Conservation (phyloP, 2,329 filamentous ascomycete species). For the Colletotrichum abscissum region DNA sequence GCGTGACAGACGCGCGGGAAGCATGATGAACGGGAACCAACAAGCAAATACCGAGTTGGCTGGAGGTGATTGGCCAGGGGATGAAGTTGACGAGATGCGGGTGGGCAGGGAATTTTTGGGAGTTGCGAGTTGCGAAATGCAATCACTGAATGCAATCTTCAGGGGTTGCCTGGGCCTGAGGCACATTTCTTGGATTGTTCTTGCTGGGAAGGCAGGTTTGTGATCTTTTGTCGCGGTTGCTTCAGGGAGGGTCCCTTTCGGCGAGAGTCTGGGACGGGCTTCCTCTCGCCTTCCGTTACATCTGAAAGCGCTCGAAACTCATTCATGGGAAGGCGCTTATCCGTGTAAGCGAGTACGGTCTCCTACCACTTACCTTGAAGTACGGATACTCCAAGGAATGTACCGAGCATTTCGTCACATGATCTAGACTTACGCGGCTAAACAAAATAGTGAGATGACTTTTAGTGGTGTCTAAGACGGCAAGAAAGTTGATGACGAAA, state of each 20-base stretch:
- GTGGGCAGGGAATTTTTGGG: background rate
- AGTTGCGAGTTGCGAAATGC: background rate
- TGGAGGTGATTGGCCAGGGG: conserved; percentile 6
- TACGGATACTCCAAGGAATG: background rate
- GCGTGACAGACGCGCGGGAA: conserved; percentile 23
- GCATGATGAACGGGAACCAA: background rate
- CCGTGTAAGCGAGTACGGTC: background rate
- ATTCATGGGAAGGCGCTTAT: background rate
- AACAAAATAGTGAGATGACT: background rate
- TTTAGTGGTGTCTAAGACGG: background rate
- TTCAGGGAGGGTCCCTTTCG: conserved; percentile 14
- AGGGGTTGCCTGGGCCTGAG: conserved; percentile 3
- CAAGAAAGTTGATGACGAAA: background rate
- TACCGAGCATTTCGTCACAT: background rate
- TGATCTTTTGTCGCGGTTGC: conserved; percentile 13
- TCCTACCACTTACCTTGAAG: background rate
- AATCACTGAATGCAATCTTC: conserved; percentile 21
- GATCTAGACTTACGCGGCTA: background rate
- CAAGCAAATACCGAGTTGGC: background rate
- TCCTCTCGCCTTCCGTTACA: conserved; percentile 2
- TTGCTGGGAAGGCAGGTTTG: background rate
- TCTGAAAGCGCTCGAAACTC: conserved; percentile 1
- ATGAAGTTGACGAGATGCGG: background rate
- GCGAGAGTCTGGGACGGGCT: background rate
- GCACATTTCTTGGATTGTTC: background rate